A percentile compares a stretch with the other conserved stretches of the same genome.
Conservation (phyloP, 1,139 yeast genomes). For the Hyphopichia pseudoburtonii region DNA sequence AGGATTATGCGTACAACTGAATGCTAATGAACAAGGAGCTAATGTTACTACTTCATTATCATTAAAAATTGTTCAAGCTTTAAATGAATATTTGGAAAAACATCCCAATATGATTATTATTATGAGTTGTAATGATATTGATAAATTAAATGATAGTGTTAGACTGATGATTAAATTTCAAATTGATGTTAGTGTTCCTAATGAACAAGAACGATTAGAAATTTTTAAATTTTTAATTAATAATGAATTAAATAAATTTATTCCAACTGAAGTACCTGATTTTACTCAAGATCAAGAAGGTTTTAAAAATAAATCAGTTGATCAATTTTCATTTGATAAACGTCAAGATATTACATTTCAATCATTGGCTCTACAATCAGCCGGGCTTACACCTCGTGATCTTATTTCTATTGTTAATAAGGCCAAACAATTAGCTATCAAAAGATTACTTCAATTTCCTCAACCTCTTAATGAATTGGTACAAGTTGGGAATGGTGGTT, state of each 20-base stretch:
- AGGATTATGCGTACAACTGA: conserved; percentile 65
- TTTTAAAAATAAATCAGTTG: conserved; percentile 15
- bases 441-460: conserved; percentile 40
- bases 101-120: conserved; percentile 51
- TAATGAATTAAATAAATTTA: conserved; percentile 15
- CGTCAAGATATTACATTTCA: conserved; percentile 57
- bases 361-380: conserved; percentile 78
- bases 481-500: conserved; percentile 51
- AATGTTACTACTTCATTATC: conserved; percentile 54
- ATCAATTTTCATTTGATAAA: conserved; percentile 22
- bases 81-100: conserved; percentile 51
- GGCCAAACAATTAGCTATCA: conserved; percentile 59
- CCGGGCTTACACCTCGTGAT: conserved; percentile 90
- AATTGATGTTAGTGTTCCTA: conserved; percentile 72
- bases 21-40: conserved; percentile 60
- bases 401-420: conserved; percentile 67
- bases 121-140: conserved; percentile 73
- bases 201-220: conserved; percentile 66
- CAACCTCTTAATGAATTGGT: conserved; percentile 26
- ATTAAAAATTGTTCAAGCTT: conserved; percentile 57
- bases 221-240: conserved; percentile 56
- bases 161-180: conserved; percentile 77
- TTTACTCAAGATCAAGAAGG: conserved; percentile 17
- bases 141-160: conserved; percentile 63
- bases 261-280: conserved; percentile 9